Evolutionary conservation across 352 stramenopile genomes (phyloP).

Genomic region (Phytophthora macrochlamydospora): DNA sequence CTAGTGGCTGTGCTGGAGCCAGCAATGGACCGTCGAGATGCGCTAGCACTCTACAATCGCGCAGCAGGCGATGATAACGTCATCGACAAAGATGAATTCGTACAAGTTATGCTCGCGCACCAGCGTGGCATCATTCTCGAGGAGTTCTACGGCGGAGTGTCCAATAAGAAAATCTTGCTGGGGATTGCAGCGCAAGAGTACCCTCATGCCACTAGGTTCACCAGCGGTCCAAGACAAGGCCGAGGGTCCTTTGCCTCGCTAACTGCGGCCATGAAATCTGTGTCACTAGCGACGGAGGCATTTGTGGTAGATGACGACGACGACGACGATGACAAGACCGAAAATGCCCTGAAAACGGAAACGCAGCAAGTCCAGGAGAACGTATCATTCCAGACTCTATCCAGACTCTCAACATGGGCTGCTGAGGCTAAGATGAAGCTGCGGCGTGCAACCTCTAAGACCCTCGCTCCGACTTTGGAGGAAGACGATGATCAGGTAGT

Average conservation of each 20-base stretch:
- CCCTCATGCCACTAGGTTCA: constrained; percentile 21
- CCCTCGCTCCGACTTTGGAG: constrained; percentile 15
- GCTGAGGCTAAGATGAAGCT: constrained; percentile 63
- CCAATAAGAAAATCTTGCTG: constrained; percentile 59
- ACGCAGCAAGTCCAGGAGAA: constrained; percentile 48
- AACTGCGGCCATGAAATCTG: constrained; percentile 46
- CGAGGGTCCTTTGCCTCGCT: constrained; percentile 69
- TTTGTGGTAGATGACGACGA: constrained; percentile 38
- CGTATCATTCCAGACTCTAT: constrained; percentile 68
- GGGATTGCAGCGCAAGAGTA: constrained; percentile 54
- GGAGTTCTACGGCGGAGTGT: constrained; percentile 59
- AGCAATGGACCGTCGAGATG: constrained; percentile 66
- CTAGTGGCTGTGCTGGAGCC: constrained; percentile 68
- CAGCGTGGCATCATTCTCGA: constrained; percentile 70
- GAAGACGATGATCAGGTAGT: constrained; percentile 7
- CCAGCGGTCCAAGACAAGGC: constrained; percentile 43
- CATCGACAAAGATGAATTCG: constrained; percentile 84
- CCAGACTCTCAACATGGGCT: constrained; percentile 60
- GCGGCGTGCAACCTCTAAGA: constrained; percentile 4
- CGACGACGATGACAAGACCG: constrained; percentile 24
- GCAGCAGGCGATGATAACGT: constrained; percentile 73
- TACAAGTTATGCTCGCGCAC: constrained; percentile 75
- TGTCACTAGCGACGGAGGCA: constrained; percentile 19
- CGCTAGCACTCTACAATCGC: constrained; percentile 63
- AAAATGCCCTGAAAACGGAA: constrained; percentile 15